Base-by-base conservation (phyloP, 345 rosid genomes). In the Rhodamnia argentea region DNA sequence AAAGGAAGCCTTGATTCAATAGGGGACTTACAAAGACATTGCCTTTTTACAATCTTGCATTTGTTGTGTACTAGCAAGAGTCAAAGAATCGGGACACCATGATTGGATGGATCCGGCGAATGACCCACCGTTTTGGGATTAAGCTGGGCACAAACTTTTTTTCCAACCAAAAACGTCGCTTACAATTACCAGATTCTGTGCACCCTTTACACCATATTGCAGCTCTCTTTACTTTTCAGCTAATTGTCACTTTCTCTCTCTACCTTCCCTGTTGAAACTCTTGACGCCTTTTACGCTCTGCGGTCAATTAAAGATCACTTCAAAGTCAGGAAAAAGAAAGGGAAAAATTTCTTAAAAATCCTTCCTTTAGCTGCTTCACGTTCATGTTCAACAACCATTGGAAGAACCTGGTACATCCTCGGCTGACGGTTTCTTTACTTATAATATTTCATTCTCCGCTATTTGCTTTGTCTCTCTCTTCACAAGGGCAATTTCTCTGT, bases 121-220 rank as follows among this genome's bases (percentile, higher is more conserved):
- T 57, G n/a, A 57, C n/a, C 60, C 60, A 9, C 60, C n/a, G 23
- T 24, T 57, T 24, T 23, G 60, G 60, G 26, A 37, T 42, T 9
- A 44, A 37, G 40, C 10, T 37, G 47, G 40, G 47, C 81, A 1
- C 24, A 37, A 70, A 70, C 24, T 70, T 70, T 42, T 37, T 86
- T 86, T 88, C 90, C 92, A 84, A 88, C 24, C 26, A 84, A 70
- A 84, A 86, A 87, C 92, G 92, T 88, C 92, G 89, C 90, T 84
- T 88, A 52, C 92, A 70, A 59, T 89, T 52, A 55, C 86, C 81
- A 70, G 18, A 1, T 18, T 70, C 37, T 37, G 37, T 18, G 47
- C 81, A 86, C 37, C 81, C 83, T 74, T 56, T 47, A 50, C 70
- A 20, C 47, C 87, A 76, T 50, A 32, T 52, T 37, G 9, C 55